A percentile compares a stretch with the other conserved stretches of the same genome.
These are phyloP conservation scores for Pythium scleroteichum DNA, from an alignment of 352 stramenopile genomes.

Conservation along the genomic window DNA sequence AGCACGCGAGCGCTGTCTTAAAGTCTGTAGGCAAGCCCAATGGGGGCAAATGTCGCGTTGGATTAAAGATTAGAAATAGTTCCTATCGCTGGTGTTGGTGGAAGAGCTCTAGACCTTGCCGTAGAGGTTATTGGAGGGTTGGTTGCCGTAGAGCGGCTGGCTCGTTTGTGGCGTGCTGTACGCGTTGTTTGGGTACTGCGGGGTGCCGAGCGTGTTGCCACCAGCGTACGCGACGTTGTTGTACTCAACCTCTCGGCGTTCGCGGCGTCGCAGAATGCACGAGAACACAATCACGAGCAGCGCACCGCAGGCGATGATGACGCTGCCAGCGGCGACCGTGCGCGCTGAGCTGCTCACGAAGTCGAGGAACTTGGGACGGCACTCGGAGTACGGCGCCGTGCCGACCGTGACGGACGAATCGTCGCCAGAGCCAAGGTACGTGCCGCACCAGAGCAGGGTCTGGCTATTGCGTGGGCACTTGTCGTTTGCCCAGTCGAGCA, in stretches of 20 bases:
- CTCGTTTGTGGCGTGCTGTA: conserved; percentile 16
- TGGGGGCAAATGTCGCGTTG: no score
- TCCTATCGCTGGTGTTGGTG: not conserved
- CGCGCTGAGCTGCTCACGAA: conserved; percentile 42
- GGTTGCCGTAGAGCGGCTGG: conserved; percentile 13
- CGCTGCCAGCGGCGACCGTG: conserved; percentile 38
- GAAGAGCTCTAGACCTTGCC: conserved; percentile 16
- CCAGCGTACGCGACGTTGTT: conserved; percentile 10
- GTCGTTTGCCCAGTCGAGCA: conserved; percentile 82
- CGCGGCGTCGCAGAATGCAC: conserved; percentile 40
- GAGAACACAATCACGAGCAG: conserved; percentile 50
- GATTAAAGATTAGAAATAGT: no score
- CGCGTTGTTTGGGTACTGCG: conserved; percentile 1
- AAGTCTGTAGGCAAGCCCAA: not conserved
- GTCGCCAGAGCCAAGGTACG: conserved; percentile 41
- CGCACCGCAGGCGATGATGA: conserved; percentile 39
- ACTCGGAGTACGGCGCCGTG: conserved; percentile 51
- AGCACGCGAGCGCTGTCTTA: conserved; percentile 4
- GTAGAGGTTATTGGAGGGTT: conserved; percentile 13
- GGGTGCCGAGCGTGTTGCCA: not conserved
- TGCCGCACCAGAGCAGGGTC: conserved; percentile 64
- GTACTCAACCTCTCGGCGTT: conserved; percentile 16
- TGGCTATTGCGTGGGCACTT: conserved; percentile 61
- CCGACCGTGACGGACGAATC: conserved; percentile 12
- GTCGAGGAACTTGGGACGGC: conserved; percentile 46